These are phyloP conservation scores for Exophiala viscosa DNA, from an alignment of 2,329 filamentous ascomycete genomes.

Conservation along the genomic window DNA sequence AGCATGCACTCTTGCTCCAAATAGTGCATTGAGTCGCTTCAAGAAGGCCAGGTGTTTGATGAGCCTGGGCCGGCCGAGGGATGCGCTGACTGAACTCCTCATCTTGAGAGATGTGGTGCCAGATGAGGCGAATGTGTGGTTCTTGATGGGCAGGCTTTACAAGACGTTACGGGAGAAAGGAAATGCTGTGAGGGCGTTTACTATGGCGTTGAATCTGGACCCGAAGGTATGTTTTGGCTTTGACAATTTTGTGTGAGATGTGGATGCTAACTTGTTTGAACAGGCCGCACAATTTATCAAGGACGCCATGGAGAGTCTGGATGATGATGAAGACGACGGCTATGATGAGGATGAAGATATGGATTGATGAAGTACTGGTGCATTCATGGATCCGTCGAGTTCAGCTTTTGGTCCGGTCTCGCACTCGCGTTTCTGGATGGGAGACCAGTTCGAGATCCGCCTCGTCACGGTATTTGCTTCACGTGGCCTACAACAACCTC, in stretches of 20 bases:
- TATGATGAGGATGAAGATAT: slow-evolving; percentile 55
- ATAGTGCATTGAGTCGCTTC: slow-evolving; percentile 79
- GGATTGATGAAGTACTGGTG: slow-evolving; percentile 32
- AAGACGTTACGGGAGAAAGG: slow-evolving; percentile 59
- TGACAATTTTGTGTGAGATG: neutral
- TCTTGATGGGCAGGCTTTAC: slow-evolving; percentile 70
- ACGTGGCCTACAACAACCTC: too few species aligned
- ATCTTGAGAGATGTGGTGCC: slow-evolving; percentile 88
- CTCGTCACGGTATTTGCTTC: too few species aligned
- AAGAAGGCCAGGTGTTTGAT: slow-evolving; percentile 87
- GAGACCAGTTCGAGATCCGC: too few species aligned
- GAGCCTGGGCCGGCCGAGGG: slow-evolving; percentile 64
- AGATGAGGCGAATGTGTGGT: slow-evolving; percentile 94
- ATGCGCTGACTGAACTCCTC: slow-evolving; percentile 76
- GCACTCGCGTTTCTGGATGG: too few species aligned
- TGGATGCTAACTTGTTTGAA: slow-evolving; percentile 22
- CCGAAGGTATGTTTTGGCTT: slow-evolving; percentile 68
- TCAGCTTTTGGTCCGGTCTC: neutral
- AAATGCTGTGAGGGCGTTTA: slow-evolving; percentile 87
- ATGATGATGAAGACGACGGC: slow-evolving; percentile 67
- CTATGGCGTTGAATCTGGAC: slow-evolving; percentile 89
- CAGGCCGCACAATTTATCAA: slow-evolving; percentile 93
- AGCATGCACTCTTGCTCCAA: slow-evolving; percentile 77
- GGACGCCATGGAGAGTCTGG: slow-evolving; percentile 88
- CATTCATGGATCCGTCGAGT: neutral